phyloP scores from a whole-genome alignment of 73 alveolate genomes.

The Tetrahymena malaccensis region DNA sequence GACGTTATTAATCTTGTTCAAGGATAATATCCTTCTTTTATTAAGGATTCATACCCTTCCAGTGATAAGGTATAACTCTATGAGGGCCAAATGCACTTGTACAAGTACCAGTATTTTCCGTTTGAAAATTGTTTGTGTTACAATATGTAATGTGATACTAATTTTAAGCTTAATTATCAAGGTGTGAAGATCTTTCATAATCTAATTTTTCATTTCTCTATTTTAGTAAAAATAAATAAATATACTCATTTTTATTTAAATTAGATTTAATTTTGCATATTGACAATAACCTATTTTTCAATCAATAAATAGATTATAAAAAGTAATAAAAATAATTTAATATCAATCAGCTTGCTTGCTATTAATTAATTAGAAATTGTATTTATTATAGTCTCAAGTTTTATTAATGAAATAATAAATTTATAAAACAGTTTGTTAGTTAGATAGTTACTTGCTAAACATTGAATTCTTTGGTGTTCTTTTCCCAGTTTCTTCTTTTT shows the following conservation, averaged over 20 bases:
- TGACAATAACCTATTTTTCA: neutral
- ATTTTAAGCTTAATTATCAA: neutral
- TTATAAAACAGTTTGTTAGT: neutral
- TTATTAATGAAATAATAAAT: neutral
- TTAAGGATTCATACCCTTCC: conserved; percentile 63
- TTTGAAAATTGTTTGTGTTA: neutral
- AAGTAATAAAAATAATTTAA: too few species aligned
- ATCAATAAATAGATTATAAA: neutral
- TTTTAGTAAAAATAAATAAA: too few species aligned
- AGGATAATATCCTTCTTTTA: conserved; percentile 42
- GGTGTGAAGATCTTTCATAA: neutral
- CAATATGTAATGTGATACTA: neutral
- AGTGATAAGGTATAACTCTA: conserved; percentile 84
- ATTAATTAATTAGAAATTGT: neutral
- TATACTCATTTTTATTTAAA: too few species aligned
- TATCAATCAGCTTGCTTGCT: neutral
- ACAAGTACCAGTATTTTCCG: conserved; percentile 55
- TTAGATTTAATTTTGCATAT: too few species aligned
- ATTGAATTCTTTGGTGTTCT: neutral
- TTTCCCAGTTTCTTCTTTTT: neutral
- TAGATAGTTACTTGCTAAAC: neutral
- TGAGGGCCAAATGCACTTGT: conserved; percentile 64
- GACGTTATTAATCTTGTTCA: conserved; percentile 53
- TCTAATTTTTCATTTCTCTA: neutral
- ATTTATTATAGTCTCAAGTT: neutral